phyloP scores from a whole-genome alignment of 805 yeast genomes.

The Candida boleticola region DNA sequence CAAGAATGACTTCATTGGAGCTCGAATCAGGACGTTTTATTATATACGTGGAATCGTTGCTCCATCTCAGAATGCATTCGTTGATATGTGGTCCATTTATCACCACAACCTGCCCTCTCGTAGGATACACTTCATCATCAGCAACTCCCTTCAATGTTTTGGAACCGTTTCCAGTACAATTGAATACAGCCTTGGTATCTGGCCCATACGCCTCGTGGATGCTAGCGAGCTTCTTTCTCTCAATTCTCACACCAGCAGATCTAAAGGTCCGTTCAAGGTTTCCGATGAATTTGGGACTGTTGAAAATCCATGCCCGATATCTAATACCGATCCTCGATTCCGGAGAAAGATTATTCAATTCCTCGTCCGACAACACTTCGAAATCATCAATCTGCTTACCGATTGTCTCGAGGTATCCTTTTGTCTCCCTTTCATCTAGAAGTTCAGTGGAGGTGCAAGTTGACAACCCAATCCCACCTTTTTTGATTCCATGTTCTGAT shows the following conservation, averaged over 20 bases:
- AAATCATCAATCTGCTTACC: slow-evolving; percentile 5
- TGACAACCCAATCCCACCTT: slow-evolving; percentile 1
- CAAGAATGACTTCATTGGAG: slow-evolving; percentile 15
- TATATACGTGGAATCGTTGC: slow-evolving; percentile 19
- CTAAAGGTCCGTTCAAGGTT: slow-evolving; percentile 11
- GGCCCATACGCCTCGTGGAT: slow-evolving; percentile 16
- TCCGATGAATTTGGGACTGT: slow-evolving; percentile 19
- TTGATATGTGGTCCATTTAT: slow-evolving; percentile 23
- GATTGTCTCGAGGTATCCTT: slow-evolving; percentile 4
- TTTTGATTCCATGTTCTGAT: slow-evolving; percentile 4
- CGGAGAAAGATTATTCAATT: background rate
- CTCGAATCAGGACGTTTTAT: slow-evolving; percentile 22
- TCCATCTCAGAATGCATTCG: slow-evolving; percentile 20
- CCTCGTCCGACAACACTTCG: background rate
- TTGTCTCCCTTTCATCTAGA: slow-evolving; percentile 5
- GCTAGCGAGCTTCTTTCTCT: slow-evolving; percentile 9
- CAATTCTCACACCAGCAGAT: slow-evolving; percentile 12
- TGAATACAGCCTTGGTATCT: slow-evolving; percentile 16
- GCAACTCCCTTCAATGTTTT: slow-evolving; percentile 16
- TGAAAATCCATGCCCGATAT: slow-evolving; percentile 16
- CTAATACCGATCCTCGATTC: slow-evolving; percentile 1
- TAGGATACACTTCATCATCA: slow-evolving; percentile 17
- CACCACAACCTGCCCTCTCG: slow-evolving; percentile 27
- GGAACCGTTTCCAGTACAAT: slow-evolving; percentile 27
- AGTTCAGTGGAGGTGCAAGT: slow-evolving; percentile 6